These are phyloP conservation scores for Malassezia globosa DNA, from an alignment of 1,284 basidiomycete genomes.

Conservation along the genomic window DNA sequence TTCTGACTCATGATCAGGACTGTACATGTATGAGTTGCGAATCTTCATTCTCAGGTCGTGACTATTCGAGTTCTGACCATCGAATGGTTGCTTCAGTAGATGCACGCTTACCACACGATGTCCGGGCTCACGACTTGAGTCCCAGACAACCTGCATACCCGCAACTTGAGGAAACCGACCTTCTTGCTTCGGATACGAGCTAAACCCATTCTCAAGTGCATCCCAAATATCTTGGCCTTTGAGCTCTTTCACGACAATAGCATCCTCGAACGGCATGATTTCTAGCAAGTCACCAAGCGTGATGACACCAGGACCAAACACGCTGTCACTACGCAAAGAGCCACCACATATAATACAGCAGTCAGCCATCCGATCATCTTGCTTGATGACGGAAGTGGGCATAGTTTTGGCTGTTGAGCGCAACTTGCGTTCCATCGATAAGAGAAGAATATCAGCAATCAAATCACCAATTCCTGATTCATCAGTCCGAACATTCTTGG, in stretches of 20 bases:
- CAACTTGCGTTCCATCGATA: slow-evolving; percentile 72
- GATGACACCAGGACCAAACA: slow-evolving; percentile 62
- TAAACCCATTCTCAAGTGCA: slow-evolving; percentile 63
- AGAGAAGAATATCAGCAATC: slow-evolving; percentile 73
- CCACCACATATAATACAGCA: slow-evolving; percentile 50
- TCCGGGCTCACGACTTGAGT: slow-evolving; percentile 54
- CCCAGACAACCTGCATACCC: slow-evolving; percentile 77
- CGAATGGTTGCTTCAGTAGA: slow-evolving; percentile 23
- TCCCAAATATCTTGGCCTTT: slow-evolving; percentile 73
- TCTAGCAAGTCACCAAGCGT: slow-evolving; percentile 74
- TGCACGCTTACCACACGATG: slow-evolving; percentile 29
- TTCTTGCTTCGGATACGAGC: slow-evolving; percentile 78
- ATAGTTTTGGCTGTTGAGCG: slow-evolving; percentile 27
- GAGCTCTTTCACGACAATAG: slow-evolving; percentile 64
- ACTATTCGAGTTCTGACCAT: slow-evolving; percentile 13
- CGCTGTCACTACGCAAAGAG: slow-evolving; percentile 70
- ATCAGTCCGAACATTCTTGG: slow-evolving; percentile 59
- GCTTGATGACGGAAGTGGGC: not conserved
- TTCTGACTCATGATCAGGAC: slow-evolving; percentile 40
- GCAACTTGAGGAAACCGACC: slow-evolving; percentile 80
- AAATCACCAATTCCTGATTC: slow-evolving; percentile 74
- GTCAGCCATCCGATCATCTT: slow-evolving; percentile 22
- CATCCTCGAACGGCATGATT: slow-evolving; percentile 79
- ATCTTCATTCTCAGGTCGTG: not conserved
- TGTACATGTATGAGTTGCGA: slow-evolving; percentile 4